Base-by-base conservation (phyloP, 2,329 filamentous ascomycete species). In the Intubia oerlemansii region DNA sequence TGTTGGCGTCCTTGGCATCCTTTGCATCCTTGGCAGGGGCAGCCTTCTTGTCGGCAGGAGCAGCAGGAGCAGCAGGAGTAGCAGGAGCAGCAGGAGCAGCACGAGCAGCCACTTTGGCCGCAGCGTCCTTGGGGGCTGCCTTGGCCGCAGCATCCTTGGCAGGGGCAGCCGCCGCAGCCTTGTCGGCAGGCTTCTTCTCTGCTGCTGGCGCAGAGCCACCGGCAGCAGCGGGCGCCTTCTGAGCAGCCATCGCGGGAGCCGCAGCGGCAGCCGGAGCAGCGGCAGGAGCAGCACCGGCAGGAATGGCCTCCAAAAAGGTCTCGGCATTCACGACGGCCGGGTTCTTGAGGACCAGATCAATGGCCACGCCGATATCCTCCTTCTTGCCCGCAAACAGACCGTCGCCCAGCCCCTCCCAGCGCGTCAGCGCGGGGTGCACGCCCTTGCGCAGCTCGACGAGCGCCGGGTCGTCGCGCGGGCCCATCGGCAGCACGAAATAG, bases 401-500 rank as follows among this genome's bases (percentile, higher is more conserved):
- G 36, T 65, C 69, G 9, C 66, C 67, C 12, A 92, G 52, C 2
- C 63, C 63, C 30, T 80, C 67, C 52, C 80, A 88, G 21, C 73
- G 65, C 5, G 75, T 85, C 38, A 90, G 52, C 20, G 62, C 54
- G 1, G 76, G 70, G 41, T 75, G 85, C 34, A 81, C 65, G 20
- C 78, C 81, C 21, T 73, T 63, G 29, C 84, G 70, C 33, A 95
- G 56, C 39, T 71, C 79, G 1, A 59, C 50, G 23, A 95, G 53
- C 33, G 85, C 57, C 3, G 64, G 49, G 42, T 92, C 79, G 34
- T 84, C 67, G 39, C 70, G 66, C 12, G 66, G 47, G 1, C 66
- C 78, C 77, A 93, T 92, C 4, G 88, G 88, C 29, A 92, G 61
- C 16, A 81, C 62, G n/a, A 76, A 62, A 50, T 75, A 75, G 45